Evolutionary conservation across 257 asterid species (phyloP), one percentile per base, ranked within the genome.

Genomic region (Nicotiana tomentosiformis): DNA sequence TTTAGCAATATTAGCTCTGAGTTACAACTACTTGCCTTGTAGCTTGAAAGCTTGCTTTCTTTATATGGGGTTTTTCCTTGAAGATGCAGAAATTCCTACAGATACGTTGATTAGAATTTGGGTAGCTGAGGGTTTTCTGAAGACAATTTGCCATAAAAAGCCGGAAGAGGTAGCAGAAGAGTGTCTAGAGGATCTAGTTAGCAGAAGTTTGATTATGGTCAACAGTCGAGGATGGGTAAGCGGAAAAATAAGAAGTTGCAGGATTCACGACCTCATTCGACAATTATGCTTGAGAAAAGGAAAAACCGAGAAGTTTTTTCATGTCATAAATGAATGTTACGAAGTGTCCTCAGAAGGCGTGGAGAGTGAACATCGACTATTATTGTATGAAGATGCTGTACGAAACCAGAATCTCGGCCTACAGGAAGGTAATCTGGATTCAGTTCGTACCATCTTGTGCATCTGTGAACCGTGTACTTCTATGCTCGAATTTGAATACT

Each of bases 21-120:
- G 85, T 33, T 33, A 33, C 37, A 33, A 33, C 37, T 33, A 4
- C 37, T 33, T 33, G 37, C 37, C 37, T 4, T 33, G 37, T 51
- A 53, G 81, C 61, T 61, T 85, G 58, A 85, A 83, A 61, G 82
- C 84, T 10, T 82, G 85, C 51, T 77, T 85, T 26, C 85, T 77
- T 11, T 85, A 85, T 11, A 66, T 82, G 39, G 82, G 83, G 18
- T 43, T 76, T 64, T 85, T 85, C 43, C n/a, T 33, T 0, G 66
- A 67, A 20, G 85, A 77, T 35, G 16, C 8, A 53, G 67, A 12
- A 12, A 77, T 85, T 9, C 20, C 26, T 11, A 77, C 33, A 7
- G 23, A 83, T 56, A 80, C 56, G 74, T 35, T 83, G 10, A 65
- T 32, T 9, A 35, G 30, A 11, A 12, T 80, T 20, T 83, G 83